These are phyloP conservation scores for Populus tremula DNA, from an alignment of 345 rosid genomes.

Conservation along the genomic window DNA sequence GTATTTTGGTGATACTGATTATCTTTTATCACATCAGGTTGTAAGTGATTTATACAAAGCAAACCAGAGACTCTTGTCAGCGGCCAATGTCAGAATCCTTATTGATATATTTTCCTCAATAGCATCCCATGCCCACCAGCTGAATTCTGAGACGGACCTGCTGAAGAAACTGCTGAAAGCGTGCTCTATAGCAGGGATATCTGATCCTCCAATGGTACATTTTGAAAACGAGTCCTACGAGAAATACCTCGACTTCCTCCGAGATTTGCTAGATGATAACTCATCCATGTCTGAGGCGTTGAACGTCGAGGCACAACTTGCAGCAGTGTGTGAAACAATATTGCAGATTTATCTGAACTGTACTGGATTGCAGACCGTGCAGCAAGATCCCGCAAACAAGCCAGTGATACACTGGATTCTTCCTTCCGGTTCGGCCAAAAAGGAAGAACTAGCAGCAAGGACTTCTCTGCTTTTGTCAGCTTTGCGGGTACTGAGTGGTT, in stretches of 20 bases:
- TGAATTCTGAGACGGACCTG: conserved; percentile 48
- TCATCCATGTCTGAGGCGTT: conserved; percentile 45
- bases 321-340: conserved; percentile 52
- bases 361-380: conserved; percentile 19
- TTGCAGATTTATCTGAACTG: conserved; percentile 65
- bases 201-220: conserved; percentile 81
- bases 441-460: conserved; percentile 81
- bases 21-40: conserved; percentile 51
- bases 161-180: conserved; percentile 72
- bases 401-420: conserved; percentile 55
- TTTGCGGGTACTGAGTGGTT: conserved; percentile 44
- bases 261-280: conserved; percentile 40
- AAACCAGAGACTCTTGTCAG: conserved; percentile 49
- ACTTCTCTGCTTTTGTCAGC: conserved; percentile 62
- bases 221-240: conserved; percentile 83
- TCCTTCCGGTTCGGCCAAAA: conserved; percentile 62
- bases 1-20: neutral
- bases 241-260: conserved; percentile 63
- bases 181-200: conserved; percentile 64
- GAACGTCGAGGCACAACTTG: conserved; percentile 54
- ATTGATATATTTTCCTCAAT: conserved; percentile 55
- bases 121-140: conserved; percentile 63
- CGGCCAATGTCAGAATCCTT: conserved; percentile 42
- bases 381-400: conserved; percentile 24
- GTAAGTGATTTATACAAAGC: conserved; percentile 55